A percentile compares a stretch with the other conserved stretches of the same genome.
Conservation (phyloP, 768 basidiomycete genomes). For the Phaeotremella skinneri region DNA sequence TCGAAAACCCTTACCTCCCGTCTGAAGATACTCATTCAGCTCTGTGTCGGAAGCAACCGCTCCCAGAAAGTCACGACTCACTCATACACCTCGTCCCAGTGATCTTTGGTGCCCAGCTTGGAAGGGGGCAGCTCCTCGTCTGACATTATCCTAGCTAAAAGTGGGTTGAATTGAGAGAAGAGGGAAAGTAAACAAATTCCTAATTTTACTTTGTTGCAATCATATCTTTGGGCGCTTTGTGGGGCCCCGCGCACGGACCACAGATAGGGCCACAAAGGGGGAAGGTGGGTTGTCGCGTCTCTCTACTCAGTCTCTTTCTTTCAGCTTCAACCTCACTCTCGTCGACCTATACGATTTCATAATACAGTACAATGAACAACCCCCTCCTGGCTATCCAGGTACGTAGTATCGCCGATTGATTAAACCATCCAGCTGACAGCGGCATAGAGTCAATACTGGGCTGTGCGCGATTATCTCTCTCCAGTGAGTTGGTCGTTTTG, state of each 20-base stretch:
- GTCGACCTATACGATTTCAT: background rate
- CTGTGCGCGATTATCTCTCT: constrained; percentile 86
- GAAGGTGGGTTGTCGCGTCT: too few species aligned
- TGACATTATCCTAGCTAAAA: constrained; percentile 12
- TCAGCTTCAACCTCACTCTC: background rate
- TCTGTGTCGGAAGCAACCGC: background rate
- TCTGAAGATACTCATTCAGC: constrained; percentile 14
- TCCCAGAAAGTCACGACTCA: constrained; percentile 18
- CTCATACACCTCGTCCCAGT: constrained; percentile 52
- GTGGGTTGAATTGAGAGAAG: background rate
- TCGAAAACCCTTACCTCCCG: constrained; percentile 52
- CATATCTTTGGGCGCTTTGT: background rate
- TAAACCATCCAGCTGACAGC: constrained; percentile 3
- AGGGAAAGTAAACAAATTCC: background rate
- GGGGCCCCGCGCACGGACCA: background rate
- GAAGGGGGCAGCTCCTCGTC: constrained; percentile 50
- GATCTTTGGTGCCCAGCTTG: constrained; percentile 51
- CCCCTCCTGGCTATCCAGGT: constrained; percentile 52
- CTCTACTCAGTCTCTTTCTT: too few species aligned
- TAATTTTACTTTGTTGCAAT: background rate
- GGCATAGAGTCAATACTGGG: constrained; percentile 87
- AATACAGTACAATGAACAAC: constrained; percentile 39
- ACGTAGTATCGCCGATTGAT: constrained; percentile 1
- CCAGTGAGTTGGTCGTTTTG: constrained; percentile 43
- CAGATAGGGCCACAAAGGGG: too few species aligned